Percentiles rank a stretch among this genome's conserved stretches.
phyloP scores from a whole-genome alignment of 129 eudicot species.

The Artemisia tridentata region DNA sequence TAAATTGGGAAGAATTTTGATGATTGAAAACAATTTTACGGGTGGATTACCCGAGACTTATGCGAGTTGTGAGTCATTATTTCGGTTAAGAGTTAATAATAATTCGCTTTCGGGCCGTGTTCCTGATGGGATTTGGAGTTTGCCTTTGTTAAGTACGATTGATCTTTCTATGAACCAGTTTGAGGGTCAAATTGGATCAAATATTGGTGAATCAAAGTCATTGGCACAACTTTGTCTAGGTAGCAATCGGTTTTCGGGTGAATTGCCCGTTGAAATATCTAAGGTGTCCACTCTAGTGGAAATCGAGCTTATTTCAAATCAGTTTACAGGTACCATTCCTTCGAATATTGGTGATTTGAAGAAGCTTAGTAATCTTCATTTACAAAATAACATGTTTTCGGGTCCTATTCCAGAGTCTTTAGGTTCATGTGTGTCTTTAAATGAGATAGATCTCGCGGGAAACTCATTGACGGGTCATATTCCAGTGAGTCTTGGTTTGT shows the following conservation, averaged over 20 bases:
- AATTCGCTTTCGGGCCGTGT: constrained; percentile 61
- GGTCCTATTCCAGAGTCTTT: constrained; percentile 60
- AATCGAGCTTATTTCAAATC: constrained; percentile 41
- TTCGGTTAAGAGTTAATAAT: constrained; percentile 48
- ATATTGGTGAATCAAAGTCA: constrained; percentile 46
- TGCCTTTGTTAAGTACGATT: constrained; percentile 45
- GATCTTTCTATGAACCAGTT: constrained; percentile 62
- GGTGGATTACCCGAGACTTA: constrained; percentile 64
- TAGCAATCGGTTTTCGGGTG: constrained; percentile 56
- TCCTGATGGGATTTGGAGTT: constrained; percentile 65
- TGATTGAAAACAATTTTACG: constrained; percentile 60
- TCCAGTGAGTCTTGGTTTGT: constrained; percentile 47
- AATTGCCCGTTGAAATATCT: constrained; percentile 43
- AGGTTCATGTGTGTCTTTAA: constrained; percentile 54
- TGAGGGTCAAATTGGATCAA: constrained; percentile 48
- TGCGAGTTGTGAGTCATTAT: constrained; percentile 39
- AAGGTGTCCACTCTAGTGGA: constrained; percentile 49
- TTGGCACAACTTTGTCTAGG: constrained; percentile 45
- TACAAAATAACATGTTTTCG: constrained; percentile 46
- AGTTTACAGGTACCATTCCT: constrained; percentile 55
- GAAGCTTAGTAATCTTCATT: constrained; percentile 42
- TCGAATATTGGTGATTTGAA: constrained; percentile 42
- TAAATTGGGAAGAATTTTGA: constrained; percentile 30
- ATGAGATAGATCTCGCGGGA: constrained; percentile 42
- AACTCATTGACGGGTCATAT: constrained; percentile 49